Conservation (phyloP, 2,329 filamentous ascomycete genomes). For the Alternaria gaisen region DNA sequence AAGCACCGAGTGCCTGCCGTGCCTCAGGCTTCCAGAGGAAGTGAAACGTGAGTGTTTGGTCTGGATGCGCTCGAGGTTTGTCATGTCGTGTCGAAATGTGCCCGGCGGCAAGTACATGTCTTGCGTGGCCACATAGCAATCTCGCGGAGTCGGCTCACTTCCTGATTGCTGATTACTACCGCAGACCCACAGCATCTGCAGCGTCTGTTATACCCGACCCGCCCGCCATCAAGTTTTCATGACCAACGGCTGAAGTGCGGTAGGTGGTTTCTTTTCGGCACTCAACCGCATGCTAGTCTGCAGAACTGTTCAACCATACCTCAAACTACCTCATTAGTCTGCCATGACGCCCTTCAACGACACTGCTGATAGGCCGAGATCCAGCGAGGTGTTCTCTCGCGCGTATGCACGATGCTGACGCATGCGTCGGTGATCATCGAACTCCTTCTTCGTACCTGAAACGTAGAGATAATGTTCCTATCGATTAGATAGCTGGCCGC, state of each 20-base stretch:
- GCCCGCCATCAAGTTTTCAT: background rate
- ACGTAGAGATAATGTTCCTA: slow-evolving; percentile 28
- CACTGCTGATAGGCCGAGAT: background rate
- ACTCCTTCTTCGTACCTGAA: slow-evolving; percentile 8
- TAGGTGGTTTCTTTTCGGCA: slow-evolving; percentile 3
- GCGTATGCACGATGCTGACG: slow-evolving; percentile 13
- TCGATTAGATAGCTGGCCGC: slow-evolving; percentile 34
- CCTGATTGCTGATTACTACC: slow-evolving; percentile 4
- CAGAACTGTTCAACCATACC: slow-evolving; percentile 2
- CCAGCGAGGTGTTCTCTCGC: slow-evolving; percentile 9
- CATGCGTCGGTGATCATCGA: slow-evolving; percentile 7
- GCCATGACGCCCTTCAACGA: background rate
- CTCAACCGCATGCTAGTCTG: slow-evolving; percentile 7
- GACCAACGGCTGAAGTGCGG: slow-evolving; percentile 4
- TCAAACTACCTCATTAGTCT: background rate
- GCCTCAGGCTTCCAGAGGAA: slow-evolving; percentile 20
- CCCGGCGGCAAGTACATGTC: slow-evolving; percentile 6
- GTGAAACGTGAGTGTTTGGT: slow-evolving; percentile 13
- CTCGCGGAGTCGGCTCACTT: slow-evolving; percentile 7
- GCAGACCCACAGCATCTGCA: slow-evolving; percentile 8
- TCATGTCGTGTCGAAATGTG: slow-evolving; percentile 3
- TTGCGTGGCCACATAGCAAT: slow-evolving; percentile 17
- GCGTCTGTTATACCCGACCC: background rate
- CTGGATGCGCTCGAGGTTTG: slow-evolving; percentile 7
- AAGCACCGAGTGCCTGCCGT: slow-evolving; percentile 28